These are phyloP conservation scores for Colletotrichum simmondsii DNA, from an alignment of 2,329 filamentous ascomycete species.

Conservation along the genomic window DNA sequence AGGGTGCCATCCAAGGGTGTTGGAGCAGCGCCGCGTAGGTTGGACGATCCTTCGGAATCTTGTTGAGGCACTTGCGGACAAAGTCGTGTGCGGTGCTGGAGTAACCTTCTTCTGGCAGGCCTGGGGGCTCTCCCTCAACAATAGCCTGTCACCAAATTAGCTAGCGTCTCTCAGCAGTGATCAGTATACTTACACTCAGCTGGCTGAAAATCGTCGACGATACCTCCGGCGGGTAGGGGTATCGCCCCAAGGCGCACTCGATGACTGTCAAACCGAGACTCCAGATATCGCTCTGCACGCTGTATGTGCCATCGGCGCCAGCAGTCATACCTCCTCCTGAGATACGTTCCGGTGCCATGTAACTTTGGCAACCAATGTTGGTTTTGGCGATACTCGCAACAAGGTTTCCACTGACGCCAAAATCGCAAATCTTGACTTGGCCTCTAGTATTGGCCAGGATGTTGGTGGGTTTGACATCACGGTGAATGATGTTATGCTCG, in stretches of 20 bases:
- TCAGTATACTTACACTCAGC: slow-evolving; percentile 78
- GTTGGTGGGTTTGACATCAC: slow-evolving; percentile 99
- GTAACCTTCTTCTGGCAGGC: slow-evolving; percentile 82
- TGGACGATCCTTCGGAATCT: slow-evolving; percentile 91
- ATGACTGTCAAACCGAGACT: slow-evolving; percentile 94
- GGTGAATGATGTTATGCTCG: slow-evolving; percentile 98
- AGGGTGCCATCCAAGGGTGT: slow-evolving; percentile 85
- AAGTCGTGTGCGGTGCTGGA: slow-evolving; percentile 86
- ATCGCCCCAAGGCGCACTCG: slow-evolving; percentile 92
- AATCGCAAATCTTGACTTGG: slow-evolving; percentile 98
- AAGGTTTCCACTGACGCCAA: slow-evolving; percentile 95
- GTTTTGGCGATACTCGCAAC: slow-evolving; percentile 98
- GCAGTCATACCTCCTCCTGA: slow-evolving; percentile 84
- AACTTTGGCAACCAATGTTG: slow-evolving; percentile 98
- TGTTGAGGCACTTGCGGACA: slow-evolving; percentile 90
- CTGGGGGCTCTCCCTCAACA: slow-evolving; percentile 94
- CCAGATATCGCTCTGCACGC: slow-evolving; percentile 98
- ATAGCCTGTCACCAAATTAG: slow-evolving; percentile 76
- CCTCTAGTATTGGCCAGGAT: slow-evolving; percentile 91
- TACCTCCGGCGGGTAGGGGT: slow-evolving; percentile 96
- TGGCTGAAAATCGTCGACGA: slow-evolving; percentile 99
- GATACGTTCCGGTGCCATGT: slow-evolving; percentile 98
- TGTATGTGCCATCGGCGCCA: slow-evolving; percentile 86
- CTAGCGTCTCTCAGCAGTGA: neutral
- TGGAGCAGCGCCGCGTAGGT: slow-evolving; percentile 90